These are phyloP conservation scores for Phytophthora colocasiae DNA, from an alignment of 352 stramenopile genomes.

Conservation along the genomic window DNA sequence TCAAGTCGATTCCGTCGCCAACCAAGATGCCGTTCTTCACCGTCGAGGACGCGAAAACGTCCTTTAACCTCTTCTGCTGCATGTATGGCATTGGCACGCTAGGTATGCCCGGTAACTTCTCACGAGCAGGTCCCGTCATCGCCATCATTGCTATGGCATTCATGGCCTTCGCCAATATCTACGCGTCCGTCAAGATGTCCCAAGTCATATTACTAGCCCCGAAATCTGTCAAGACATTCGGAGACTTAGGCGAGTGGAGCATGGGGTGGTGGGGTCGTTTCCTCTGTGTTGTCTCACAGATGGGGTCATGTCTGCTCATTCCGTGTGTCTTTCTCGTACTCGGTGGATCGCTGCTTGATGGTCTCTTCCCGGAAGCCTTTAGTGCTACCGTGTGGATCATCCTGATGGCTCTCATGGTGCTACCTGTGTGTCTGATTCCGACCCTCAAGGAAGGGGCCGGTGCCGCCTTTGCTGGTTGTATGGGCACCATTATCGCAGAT, in stretches of 20 bases:
- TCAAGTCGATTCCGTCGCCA: constrained; percentile 9
- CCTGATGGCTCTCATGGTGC: constrained; percentile 54
- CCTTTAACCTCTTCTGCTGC: constrained; percentile 56
- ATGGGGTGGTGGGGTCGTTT: constrained; percentile 48
- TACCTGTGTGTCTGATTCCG: constrained; percentile 52
- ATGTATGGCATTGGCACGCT: constrained; percentile 65
- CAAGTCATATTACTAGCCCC: constrained; percentile 62
- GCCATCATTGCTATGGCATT: constrained; percentile 52
- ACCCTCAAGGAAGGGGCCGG: constrained; percentile 55
- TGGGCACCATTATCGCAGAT: constrained; percentile 61
- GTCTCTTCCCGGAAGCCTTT: constrained; percentile 44
- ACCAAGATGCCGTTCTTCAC: constrained; percentile 42
- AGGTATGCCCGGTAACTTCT: constrained; percentile 62
- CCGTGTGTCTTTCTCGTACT: constrained; percentile 58
- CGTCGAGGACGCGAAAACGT: constrained; percentile 49
- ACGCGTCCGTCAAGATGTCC: constrained; percentile 52
- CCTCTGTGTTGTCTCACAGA: constrained; percentile 41
- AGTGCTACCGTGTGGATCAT: constrained; percentile 53
- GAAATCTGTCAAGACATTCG: constrained; percentile 50
- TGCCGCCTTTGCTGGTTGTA: constrained; percentile 45
- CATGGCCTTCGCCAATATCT: constrained; percentile 64
- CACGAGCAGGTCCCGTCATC: constrained; percentile 43
- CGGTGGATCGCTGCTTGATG: constrained; percentile 47
- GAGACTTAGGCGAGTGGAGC: constrained; percentile 57
- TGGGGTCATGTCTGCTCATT: constrained; percentile 49